Evolutionary conservation across 2,329 filamentous ascomycete species (phyloP).

Genomic region (Trichoderma citrinoviride): DNA sequence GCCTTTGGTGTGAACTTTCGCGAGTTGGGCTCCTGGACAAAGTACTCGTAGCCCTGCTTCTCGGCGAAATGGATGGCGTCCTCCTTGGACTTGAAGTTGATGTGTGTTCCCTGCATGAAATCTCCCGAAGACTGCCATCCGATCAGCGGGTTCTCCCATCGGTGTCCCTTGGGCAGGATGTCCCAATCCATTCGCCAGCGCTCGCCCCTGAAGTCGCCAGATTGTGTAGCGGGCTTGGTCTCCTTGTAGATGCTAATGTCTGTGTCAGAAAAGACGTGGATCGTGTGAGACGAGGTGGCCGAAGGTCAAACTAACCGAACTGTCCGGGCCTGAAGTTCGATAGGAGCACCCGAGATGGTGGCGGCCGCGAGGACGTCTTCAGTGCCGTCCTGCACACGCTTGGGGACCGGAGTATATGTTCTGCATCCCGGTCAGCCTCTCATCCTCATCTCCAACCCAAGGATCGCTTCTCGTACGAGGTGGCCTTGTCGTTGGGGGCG

Average conservation of each 20-base stretch:
- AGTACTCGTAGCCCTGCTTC: conserved; percentile 99
- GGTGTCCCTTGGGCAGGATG: conserved; percentile 82
- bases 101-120: conserved; percentile 87
- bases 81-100: conserved; percentile 90
- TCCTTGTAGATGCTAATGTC: conserved; percentile 78
- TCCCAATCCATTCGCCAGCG: conserved; percentile 99
- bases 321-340: conserved; percentile 88
- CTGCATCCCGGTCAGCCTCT: conserved; percentile 44
- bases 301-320: conserved; percentile 66
- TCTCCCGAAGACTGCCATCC: conserved; percentile 97
- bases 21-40: conserved; percentile 93
- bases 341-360: conserved; percentile 84
- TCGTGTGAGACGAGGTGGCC: background rate
- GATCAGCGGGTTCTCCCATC: conserved; percentile 98
- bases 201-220: conserved; percentile 77
- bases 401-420: conserved; percentile 86
- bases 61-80: conserved; percentile 93
- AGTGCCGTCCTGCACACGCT: conserved; percentile 84
- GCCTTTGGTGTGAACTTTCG: conserved; percentile 85
- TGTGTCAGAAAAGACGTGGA: background rate
- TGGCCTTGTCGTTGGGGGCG: conserved; percentile 79
- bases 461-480: conserved; percentile 61
- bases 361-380: conserved; percentile 80
- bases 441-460: background rate
- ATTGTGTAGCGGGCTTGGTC: conserved; percentile 93